Base-by-base conservation (phyloP, 2,329 filamentous ascomycete genomes). In the Xylariaceae sp. region DNA sequence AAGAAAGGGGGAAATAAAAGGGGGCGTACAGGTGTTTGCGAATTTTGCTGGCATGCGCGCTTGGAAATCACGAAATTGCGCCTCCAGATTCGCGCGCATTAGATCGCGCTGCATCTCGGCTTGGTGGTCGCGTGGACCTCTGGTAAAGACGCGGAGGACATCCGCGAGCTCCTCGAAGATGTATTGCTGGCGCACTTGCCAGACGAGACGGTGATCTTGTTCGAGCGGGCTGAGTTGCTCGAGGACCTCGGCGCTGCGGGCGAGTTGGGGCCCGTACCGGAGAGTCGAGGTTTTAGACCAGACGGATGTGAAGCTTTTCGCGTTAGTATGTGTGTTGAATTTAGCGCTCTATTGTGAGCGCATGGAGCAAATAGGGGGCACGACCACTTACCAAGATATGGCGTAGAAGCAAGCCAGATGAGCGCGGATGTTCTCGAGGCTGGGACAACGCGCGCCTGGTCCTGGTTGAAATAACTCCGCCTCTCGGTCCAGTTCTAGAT, bases 401-500 rank as follows among this genome's bases (percentile, higher is more conserved):
- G 75, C 63, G 61, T 78, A 80, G 58, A 75, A 79, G 62, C 75
- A 78, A 30, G 72, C 69, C 0, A 81, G 67, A 53, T 82, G 80
- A 2, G 78, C 74, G 9, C 81, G 74, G 18, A 82, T 72, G 7
- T 73, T 67, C 37, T 77, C 75, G 2, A 82, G 67, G 18, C 74
- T 74, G 13, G 72, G 67, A 2, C 65, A 58, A 15, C 60, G 60
- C 17, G 51, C 56, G 1, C 66, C 70, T 1, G 65, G 58, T 1
- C 62, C 35, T 15, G 61, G 51, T 2, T 49, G 52, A 1, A 63
- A 60, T 10, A 68, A 23, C 47, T 68, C 66, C 1, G 67, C 63
- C 37, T 77, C 76, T 18, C 77, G 72, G 23, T 81, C 77, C 1
- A 83, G 67, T 4, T 80, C 79, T 0, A 83, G 73, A 57, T 83